Percentiles rank a stretch among this genome's conserved stretches.
These are phyloP conservation scores for Mentha longifolia DNA, from an alignment of 257 asterid species.

Conservation along the genomic window DNA sequence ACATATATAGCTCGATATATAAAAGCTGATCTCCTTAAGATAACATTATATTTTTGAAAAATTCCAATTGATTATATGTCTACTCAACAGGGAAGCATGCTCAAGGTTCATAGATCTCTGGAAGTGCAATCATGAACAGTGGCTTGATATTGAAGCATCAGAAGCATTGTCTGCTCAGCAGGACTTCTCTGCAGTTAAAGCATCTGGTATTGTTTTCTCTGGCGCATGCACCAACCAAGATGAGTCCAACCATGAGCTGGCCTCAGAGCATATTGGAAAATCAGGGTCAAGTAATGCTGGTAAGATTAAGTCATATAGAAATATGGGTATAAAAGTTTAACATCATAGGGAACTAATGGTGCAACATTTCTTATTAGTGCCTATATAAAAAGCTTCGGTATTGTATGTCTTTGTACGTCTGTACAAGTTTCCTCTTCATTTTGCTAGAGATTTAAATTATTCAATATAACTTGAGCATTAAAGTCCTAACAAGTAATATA, in stretches of 20 bases:
- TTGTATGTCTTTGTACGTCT: background rate
- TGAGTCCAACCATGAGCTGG: constrained; percentile 52
- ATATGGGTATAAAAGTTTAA: background rate
- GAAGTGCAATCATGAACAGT: constrained; percentile 91
- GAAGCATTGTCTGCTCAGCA: constrained; percentile 56
- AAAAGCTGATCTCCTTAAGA: background rate
- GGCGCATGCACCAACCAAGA: constrained; percentile 51
- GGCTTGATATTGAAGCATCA: constrained; percentile 88
- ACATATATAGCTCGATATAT: constrained; percentile 13
- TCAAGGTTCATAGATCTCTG: constrained; percentile 74
- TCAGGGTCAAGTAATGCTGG: constrained; percentile 48
- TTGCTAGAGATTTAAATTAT: background rate
- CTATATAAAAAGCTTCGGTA: background rate
- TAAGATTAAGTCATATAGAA: constrained; percentile 39
- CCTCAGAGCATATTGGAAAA: constrained; percentile 55
- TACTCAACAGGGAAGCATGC: constrained; percentile 83
- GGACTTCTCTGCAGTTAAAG: constrained; percentile 57
- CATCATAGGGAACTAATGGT: background rate
- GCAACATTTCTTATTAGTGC: background rate
- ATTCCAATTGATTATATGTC: constrained; percentile 23
- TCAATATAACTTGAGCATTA: background rate
- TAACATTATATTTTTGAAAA: background rate
- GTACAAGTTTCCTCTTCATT: background rate
- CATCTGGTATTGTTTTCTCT: constrained; percentile 69
- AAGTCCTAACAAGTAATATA: constrained; percentile 5